Evolutionary conservation across 1,284 basidiomycete species (phyloP).

Genomic region (Polyporus tsugae): DNA sequence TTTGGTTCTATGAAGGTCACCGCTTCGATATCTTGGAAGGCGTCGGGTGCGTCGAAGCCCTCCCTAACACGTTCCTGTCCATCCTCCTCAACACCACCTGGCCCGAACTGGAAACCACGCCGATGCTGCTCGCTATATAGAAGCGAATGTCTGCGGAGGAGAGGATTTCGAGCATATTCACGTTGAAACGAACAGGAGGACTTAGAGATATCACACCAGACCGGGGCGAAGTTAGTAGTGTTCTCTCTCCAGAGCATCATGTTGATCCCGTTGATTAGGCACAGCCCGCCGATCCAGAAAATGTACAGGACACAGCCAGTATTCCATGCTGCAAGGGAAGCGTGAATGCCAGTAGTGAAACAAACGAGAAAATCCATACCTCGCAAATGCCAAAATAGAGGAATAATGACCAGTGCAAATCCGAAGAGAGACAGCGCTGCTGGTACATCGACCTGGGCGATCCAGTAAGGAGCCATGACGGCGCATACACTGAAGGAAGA

Average conservation of each 20-base stretch:
- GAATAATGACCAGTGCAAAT: slow-evolving; percentile 44
- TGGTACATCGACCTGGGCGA: slow-evolving; percentile 13
- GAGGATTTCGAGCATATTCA: background rate
- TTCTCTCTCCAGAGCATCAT: slow-evolving; percentile 73
- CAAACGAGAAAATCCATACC: slow-evolving; percentile 40
- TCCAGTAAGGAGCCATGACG: background rate
- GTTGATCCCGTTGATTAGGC: slow-evolving; percentile 68
- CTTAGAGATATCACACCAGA: slow-evolving; percentile 84
- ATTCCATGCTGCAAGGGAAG: slow-evolving; percentile 47
- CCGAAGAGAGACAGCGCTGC: slow-evolving; percentile 30
- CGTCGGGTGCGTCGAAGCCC: slow-evolving; percentile 52
- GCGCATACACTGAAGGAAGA: background rate
- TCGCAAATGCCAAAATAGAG: slow-evolving; percentile 69
- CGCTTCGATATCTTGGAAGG: slow-evolving; percentile 57
- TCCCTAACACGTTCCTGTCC: slow-evolving; percentile 47
- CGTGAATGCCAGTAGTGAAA: background rate
- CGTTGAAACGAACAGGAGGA: slow-evolving; percentile 4
- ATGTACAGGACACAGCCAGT: slow-evolving; percentile 71
- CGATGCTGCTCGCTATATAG: slow-evolving; percentile 44
- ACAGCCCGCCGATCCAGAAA: slow-evolving; percentile 63
- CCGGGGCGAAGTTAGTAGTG: slow-evolving; percentile 59
- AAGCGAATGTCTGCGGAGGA: slow-evolving; percentile 47
- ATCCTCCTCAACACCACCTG: slow-evolving; percentile 37
- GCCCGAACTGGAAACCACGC: slow-evolving; percentile 46
- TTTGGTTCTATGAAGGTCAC: slow-evolving; percentile 41